A percentile compares a stretch with the other conserved stretches of the same genome.
Conservation (phyloP, 345 rosid species). For the Gossypium rotundifolium region DNA sequence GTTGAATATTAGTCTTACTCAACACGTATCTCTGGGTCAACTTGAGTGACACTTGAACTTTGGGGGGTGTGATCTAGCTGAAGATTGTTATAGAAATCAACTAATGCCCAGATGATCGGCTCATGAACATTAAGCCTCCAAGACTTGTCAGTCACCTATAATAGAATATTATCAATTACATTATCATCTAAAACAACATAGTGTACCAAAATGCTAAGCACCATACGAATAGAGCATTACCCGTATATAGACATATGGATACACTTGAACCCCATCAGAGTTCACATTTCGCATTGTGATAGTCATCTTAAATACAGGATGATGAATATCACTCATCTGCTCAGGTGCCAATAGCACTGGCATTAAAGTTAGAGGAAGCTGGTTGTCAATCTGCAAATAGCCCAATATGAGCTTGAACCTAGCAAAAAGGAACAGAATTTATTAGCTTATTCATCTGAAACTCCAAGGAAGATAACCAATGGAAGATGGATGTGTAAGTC, state of each 20-base stretch:
- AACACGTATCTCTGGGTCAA: conserved; percentile 93
- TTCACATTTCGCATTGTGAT: conserved; percentile 70
- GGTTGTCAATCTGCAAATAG: conserved; percentile 85
- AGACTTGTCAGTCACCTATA: conserved; percentile 70
- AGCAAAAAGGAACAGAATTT: conserved; percentile 25
- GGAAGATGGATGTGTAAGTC: not conserved
- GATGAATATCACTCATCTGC: conserved; percentile 54
- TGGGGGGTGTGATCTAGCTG: conserved; percentile 71
- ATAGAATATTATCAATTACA: conserved; percentile 13
- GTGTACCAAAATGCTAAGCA: conserved; percentile 4
- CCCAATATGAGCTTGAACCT: conserved; percentile 96
- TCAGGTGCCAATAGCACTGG: conserved; percentile 92
- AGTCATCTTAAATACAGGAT: conserved; percentile 93
- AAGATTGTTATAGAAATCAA: conserved; percentile 74
- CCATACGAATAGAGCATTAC: conserved; percentile 34
- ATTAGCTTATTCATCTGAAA: conserved; percentile 1
- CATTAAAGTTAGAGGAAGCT: conserved; percentile 88
- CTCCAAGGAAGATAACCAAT: not conserved
- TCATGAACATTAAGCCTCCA: conserved; percentile 95
- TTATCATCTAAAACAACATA: conserved; percentile 7
- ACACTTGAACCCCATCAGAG: conserved; percentile 70
- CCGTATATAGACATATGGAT: conserved; percentile 83
- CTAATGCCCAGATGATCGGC: conserved; percentile 90
- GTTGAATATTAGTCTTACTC: conserved; percentile 45
- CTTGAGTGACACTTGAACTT: conserved; percentile 63